A percentile compares a stretch with the other conserved stretches of the same genome.
Conservation (phyloP, 257 asterid genomes). For the Solanum virginianum region DNA sequence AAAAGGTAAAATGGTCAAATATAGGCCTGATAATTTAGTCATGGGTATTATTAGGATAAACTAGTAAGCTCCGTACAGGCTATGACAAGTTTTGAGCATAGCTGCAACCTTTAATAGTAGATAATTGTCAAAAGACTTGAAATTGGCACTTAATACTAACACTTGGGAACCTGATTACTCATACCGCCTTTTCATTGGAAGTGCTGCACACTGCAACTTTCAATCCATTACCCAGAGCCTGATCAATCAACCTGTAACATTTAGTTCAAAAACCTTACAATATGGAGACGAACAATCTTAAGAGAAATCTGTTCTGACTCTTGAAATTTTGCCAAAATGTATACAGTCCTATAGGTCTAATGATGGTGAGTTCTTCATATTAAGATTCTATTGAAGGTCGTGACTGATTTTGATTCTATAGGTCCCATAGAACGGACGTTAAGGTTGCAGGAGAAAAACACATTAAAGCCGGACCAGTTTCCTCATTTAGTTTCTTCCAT, state of each 20-base stretch:
- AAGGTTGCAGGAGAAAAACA: neutral
- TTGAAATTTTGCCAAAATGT: neutral
- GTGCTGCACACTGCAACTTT: slow-evolving; percentile 98
- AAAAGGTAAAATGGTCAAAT: neutral
- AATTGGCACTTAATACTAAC: slow-evolving; percentile 1
- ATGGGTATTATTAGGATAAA: neutral
- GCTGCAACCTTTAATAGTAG: neutral
- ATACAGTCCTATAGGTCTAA: neutral
- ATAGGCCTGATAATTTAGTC: neutral
- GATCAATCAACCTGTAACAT: slow-evolving; percentile 69
- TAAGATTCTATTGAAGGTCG: neutral
- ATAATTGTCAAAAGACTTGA: neutral
- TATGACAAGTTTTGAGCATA: neutral
- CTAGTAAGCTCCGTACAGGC: neutral
- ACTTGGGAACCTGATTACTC: slow-evolving; percentile 45
- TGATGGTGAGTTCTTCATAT: neutral
- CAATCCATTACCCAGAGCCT: slow-evolving; percentile 67
- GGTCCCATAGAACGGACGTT: too few species aligned
- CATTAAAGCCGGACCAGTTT: neutral
- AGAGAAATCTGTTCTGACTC: neutral
- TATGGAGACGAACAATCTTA: neutral
- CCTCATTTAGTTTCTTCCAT: neutral
- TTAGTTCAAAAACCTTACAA: neutral
- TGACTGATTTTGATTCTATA: neutral
- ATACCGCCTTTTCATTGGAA: slow-evolving; percentile 99